Base-by-base conservation (phyloP, 169 alveolate species). In the Haemoproteus tartakovskyi region DNA sequence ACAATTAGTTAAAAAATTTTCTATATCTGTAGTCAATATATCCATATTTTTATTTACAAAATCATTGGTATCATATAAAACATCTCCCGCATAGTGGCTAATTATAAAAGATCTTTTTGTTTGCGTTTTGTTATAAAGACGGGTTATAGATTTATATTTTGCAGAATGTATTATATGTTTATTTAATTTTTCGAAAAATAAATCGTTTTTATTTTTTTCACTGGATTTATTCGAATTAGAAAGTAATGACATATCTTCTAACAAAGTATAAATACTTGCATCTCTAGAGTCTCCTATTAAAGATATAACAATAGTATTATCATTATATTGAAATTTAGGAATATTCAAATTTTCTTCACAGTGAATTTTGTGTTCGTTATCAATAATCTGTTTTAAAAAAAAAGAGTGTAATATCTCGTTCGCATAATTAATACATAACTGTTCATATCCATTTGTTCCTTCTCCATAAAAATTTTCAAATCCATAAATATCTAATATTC, bases 361-460 rank as follows among this genome's bases (percentile, higher is more conserved):
- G 40, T 86, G 88, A 22, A 88, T 80, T 46, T 87, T 87, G 54
- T 92, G 94, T 46, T 88, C 79, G 43, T 89, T 87, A 67, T 67
- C 26, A 9, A 93, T 87, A 63, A 92, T 89, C 52, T 90, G 94
- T 57, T 94, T 87, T 50, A 92, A 87, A 87, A 93, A 93, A 63
- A 89, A 89, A 43, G 91, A 86, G 60, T 94, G 95, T 40, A 92
- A 79, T 43, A 81, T 78, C 85, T 93, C 97, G 51, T 93, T 93
- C 3, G 95, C 95, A 64, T 91, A 93, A 86, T 93, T 93, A 50
- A 93, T 93, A 62, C 95, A 89, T 27, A 93, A 79, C 86, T 93
- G 96, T 78, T 93, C 97, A 62, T 92, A 89, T 6, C 96, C 89
- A 22, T 91, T 91, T 24, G 41, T 60, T 19, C 84, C 78, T 54